These are phyloP conservation scores for Colletotrichum sp. DNA, from an alignment of 2,329 filamentous ascomycete species.

Conservation along the genomic window DNA sequence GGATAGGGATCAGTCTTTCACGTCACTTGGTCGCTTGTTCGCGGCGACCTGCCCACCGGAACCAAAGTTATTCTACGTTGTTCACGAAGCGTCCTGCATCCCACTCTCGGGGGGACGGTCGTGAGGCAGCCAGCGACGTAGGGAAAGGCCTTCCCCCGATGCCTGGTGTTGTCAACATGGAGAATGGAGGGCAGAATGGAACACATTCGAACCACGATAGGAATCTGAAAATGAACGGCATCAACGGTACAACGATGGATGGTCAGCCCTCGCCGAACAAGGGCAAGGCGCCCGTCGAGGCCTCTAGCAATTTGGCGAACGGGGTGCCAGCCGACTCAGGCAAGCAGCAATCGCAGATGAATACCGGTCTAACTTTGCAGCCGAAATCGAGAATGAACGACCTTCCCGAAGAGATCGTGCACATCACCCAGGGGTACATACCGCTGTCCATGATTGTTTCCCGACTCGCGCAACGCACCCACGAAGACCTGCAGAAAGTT, in stretches of 20 bases:
- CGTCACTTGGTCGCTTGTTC: neutral
- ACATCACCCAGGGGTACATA: constrained; percentile 79
- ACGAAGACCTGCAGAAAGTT: constrained; percentile 75
- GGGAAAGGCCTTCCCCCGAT: constrained; percentile 36
- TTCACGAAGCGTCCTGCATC: neutral
- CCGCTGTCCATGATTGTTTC: constrained; percentile 77
- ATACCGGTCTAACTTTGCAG: constrained; percentile 10
- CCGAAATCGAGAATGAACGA: constrained; percentile 52
- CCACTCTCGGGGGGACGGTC: constrained; percentile 10
- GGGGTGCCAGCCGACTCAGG: constrained; percentile 27
- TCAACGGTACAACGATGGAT: constrained; percentile 40
- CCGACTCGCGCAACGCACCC: constrained; percentile 82
- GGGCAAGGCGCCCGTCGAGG: constrained; percentile 27
- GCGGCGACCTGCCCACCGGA: neutral
- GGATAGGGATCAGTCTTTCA: constrained; percentile 7
- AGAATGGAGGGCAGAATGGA: constrained; percentile 58
- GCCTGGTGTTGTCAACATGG: constrained; percentile 61
- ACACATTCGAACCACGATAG: constrained; percentile 61
- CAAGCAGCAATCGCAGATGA: constrained; percentile 18
- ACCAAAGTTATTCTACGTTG: neutral
- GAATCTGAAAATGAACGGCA: constrained; percentile 47
- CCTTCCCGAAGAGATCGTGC: constrained; percentile 65
- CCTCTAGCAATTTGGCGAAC: constrained; percentile 29
- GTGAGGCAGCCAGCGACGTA: constrained; percentile 18
- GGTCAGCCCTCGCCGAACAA: constrained; percentile 34